Conservation (phyloP, 495 filamentous ascomycete genomes). For the Aspergillus sclerotiicarbonarius region DNA sequence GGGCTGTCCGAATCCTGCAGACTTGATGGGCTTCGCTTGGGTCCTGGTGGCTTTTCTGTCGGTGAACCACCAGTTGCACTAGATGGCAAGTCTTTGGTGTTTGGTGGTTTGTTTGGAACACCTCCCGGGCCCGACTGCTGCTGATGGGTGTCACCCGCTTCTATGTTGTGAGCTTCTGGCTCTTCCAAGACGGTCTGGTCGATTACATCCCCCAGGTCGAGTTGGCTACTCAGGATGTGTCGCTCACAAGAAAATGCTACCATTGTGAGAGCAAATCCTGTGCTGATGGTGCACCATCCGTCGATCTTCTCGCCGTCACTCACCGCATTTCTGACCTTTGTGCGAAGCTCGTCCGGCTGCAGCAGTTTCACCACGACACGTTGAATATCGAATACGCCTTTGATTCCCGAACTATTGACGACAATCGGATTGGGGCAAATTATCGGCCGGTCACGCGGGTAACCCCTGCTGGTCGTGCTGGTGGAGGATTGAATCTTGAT, state of each 20-base stretch:
- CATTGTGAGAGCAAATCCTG: slow-evolving; percentile 15
- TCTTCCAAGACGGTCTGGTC: slow-evolving; percentile 3
- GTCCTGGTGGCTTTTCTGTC: neutral
- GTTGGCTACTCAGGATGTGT: slow-evolving; percentile 11
- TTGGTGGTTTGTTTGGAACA: neutral
- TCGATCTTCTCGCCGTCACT: slow-evolving; percentile 15
- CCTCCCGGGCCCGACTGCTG: neutral
- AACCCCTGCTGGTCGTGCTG: neutral
- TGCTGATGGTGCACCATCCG: slow-evolving; percentile 23
- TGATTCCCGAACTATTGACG: slow-evolving; percentile 18
- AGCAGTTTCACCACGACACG: slow-evolving; percentile 17
- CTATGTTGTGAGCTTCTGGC: neutral
- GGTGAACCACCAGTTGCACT: neutral
- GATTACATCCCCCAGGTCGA: slow-evolving; percentile 19
- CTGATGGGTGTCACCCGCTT: neutral
- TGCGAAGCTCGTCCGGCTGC: slow-evolving; percentile 15
- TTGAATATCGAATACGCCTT: slow-evolving; percentile 22
- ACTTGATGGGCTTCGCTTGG: neutral
- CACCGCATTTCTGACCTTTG: slow-evolving; percentile 11
- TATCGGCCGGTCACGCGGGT: slow-evolving; percentile 1
- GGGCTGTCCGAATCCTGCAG: neutral
- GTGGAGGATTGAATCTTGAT: neutral
- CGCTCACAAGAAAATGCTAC: slow-evolving; percentile 17
- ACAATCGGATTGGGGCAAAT: slow-evolving; percentile 19
- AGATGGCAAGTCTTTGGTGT: neutral